Evolutionary conservation across 441 rosid species (phyloP).

Genomic region (Geranium incanum): DNA sequence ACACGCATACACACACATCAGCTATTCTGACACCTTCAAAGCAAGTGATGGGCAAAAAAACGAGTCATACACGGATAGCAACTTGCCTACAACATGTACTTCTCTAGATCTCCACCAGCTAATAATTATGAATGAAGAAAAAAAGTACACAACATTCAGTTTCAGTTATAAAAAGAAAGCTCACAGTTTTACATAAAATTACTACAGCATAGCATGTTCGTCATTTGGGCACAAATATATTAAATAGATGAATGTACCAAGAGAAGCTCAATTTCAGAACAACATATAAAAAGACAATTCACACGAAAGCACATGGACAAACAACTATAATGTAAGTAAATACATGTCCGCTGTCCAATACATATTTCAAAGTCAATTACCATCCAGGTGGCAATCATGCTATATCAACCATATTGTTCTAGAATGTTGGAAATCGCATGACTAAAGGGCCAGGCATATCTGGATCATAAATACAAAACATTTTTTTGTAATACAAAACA

Average conservation of each 20-base stretch:
- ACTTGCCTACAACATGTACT: background rate
- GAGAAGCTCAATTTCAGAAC: background rate
- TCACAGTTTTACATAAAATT: background rate
- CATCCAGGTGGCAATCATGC: background rate
- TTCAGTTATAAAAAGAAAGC: background rate
- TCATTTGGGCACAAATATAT: background rate
- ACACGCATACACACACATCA: background rate
- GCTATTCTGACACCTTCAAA: background rate
- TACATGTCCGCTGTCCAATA: background rate
- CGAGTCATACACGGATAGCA: background rate
- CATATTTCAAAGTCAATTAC: background rate
- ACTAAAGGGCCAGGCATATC: background rate
- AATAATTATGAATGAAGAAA: background rate
- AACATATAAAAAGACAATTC: background rate
- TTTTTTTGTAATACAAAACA: background rate
- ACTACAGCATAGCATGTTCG: background rate
- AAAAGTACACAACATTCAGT: background rate
- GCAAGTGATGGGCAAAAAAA: background rate
- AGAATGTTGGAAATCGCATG: background rate
- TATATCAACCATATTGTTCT: background rate
- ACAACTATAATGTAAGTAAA: background rate
- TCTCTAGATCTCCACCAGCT: background rate
- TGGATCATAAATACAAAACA: background rate
- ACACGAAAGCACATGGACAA: background rate
- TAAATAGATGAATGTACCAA: background rate